Evolutionary conservation across 371 early-diverging fungal genomes (phyloP).

Genomic region (Fennellomyces sp.): DNA sequence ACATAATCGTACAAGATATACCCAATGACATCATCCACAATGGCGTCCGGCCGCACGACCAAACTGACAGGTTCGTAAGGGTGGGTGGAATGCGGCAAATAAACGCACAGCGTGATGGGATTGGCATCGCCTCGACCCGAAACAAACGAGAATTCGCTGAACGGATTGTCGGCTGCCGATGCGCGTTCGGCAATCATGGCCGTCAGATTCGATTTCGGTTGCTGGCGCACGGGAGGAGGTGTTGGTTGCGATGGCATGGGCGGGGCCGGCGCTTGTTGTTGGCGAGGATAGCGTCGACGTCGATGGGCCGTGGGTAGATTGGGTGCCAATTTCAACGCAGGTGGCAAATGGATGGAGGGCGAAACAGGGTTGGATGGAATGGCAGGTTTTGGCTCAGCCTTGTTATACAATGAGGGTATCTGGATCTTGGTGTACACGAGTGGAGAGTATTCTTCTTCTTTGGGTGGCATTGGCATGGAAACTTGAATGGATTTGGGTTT

Average conservation of each 20-base stretch:
- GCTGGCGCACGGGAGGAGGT: constrained; percentile 1
- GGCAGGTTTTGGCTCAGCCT: background rate
- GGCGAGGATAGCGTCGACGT: constrained; percentile 8
- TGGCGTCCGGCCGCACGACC: constrained; percentile 80
- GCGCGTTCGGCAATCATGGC: constrained; percentile 66
- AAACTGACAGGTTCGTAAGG: constrained; percentile 67
- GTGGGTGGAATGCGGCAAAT: constrained; percentile 55
- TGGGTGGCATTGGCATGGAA: too few species aligned
- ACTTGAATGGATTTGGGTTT: background rate
- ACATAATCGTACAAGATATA: constrained; percentile 30
- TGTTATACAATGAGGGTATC: constrained; percentile 1
- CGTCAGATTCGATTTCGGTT: constrained; percentile 57
- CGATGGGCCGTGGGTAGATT: constrained; percentile 11
- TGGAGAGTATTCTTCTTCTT: constrained; percentile 1
- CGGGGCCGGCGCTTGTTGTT: background rate
- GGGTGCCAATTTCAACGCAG: background rate
- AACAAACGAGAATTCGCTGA: constrained; percentile 68
- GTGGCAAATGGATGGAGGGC: too few species aligned
- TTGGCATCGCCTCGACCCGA: constrained; percentile 65
- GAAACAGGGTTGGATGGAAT: constrained; percentile 2
- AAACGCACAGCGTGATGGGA: constrained; percentile 68
- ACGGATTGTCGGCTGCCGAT: constrained; percentile 71
- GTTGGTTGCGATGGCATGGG: background rate
- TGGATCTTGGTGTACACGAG: constrained; percentile 4
- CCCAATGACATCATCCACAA: constrained; percentile 76